phyloP scores from a whole-genome alignment of 2,329 filamentous ascomycete genomes.

The Colletotrichum chlorophyti region DNA sequence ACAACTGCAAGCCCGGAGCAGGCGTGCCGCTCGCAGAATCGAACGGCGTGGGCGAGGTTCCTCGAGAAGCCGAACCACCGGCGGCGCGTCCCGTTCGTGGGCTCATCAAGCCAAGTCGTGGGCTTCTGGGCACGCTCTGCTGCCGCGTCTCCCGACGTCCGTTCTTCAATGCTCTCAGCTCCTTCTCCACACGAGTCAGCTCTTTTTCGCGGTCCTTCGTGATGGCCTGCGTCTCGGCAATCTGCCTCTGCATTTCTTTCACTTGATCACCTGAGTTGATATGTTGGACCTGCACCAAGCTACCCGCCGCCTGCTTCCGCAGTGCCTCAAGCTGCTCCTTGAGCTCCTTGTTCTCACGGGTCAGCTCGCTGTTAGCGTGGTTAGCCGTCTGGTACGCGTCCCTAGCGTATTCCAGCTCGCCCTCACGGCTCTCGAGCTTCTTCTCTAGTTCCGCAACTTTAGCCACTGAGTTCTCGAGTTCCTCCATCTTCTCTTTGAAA shows the following conservation, averaged over 20 bases:
- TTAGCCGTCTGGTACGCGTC: constrained; percentile 66
- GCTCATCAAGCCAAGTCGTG: constrained; percentile 60
- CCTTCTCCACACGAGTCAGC: constrained; percentile 54
- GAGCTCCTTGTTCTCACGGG: constrained; percentile 54
- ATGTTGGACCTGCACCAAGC: constrained; percentile 53
- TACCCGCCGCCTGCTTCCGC: constrained; percentile 49
- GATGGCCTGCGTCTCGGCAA: constrained; percentile 48
- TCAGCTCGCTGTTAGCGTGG: constrained; percentile 51
- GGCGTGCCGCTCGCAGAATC: constrained; percentile 39
- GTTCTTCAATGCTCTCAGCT: constrained; percentile 54
- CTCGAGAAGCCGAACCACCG: constrained; percentile 51
- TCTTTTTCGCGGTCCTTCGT: constrained; percentile 60
- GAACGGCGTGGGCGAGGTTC: constrained; percentile 54
- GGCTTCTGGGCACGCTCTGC: constrained; percentile 63
- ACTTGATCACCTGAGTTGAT: constrained; percentile 48
- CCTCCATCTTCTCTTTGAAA: constrained; percentile 46
- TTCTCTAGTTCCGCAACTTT: constrained; percentile 48
- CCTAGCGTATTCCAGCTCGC: constrained; percentile 63
- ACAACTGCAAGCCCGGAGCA: constrained; percentile 46
- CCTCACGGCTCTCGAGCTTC: constrained; percentile 42
- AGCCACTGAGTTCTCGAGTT: constrained; percentile 47
- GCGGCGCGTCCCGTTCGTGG: constrained; percentile 45
- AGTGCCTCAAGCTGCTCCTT: constrained; percentile 49
- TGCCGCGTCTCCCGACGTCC: constrained; percentile 62
- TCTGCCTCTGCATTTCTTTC: constrained; percentile 43